phyloP scores from a whole-genome alignment of 176 grass and related monocot species.

The Oryza meyeriana region DNA sequence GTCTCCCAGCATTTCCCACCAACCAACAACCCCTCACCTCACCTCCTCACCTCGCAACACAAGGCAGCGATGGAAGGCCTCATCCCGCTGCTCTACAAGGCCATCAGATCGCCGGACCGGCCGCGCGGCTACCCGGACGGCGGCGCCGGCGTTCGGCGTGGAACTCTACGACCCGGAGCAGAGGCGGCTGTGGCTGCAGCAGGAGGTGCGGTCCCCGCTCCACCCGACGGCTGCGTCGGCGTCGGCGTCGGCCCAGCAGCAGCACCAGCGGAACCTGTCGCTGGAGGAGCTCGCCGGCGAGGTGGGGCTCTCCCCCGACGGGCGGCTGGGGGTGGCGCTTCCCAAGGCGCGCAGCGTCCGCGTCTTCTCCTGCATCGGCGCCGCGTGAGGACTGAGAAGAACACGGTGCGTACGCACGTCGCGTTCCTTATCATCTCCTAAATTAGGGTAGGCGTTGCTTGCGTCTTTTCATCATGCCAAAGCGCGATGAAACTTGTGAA shows the following conservation, averaged over 20 bases:
- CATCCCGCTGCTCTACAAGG: slow-evolving; percentile 59
- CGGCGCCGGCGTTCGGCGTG: background rate
- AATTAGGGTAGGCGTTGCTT: too few relatives aligned
- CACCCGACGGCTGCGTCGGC: background rate
- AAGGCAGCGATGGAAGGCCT: slow-evolving; percentile 48
- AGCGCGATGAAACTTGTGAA: background rate
- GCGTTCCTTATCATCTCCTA: too few relatives aligned
- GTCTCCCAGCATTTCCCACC: background rate
- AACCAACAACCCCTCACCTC: background rate
- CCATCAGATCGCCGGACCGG: slow-evolving; percentile 45
- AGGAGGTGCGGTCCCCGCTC: slow-evolving; percentile 46
- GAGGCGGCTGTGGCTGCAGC: slow-evolving; percentile 40
- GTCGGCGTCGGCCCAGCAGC: background rate
- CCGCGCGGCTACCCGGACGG: background rate
- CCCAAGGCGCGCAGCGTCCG: slow-evolving; percentile 58
- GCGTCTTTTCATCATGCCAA: background rate
- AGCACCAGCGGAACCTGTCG: slow-evolving; percentile 35
- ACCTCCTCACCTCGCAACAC: background rate
- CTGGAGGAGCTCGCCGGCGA: slow-evolving; percentile 50
- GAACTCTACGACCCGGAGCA: slow-evolving; percentile 47
- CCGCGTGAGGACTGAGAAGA: background rate
- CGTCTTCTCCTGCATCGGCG: slow-evolving; percentile 50
- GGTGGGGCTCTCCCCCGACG: slow-evolving; percentile 29
- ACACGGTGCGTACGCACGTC: background rate
- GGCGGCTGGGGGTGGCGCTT: slow-evolving; percentile 32